Base-by-base conservation (phyloP, 495 filamentous ascomycete genomes). In the Podospora australis region DNA sequence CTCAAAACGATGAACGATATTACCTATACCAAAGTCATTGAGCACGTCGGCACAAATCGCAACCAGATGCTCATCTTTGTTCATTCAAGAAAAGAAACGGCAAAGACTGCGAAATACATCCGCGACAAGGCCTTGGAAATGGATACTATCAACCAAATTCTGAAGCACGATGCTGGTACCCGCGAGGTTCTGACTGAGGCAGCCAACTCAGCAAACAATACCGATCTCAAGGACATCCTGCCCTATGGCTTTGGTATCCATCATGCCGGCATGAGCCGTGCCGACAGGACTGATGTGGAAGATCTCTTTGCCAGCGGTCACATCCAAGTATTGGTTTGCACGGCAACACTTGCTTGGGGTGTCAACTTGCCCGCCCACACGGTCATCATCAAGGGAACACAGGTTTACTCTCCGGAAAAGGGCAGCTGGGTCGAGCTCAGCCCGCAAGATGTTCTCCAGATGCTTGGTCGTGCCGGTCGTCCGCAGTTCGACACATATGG, bases 21-120 rank as follows among this genome's bases (percentile, higher is more conserved):
- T 29, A 95, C 88, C 42, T 97, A 99, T 64, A 94, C 82, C 38
- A 99, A 99, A 63, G 90, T 97, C 16, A 78, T 99, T 51, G 92
- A 99, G 64, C 92, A 98, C 59, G 92, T 96, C 20, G 91, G 90
- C 1, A 79, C 82, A 43, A 83, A 91, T 50, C 78, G 83, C 47
- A 90, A 95, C 57, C 92, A 99, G 67, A 96, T 99, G 89, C 80
- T 99, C 35, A 91, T 99, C 41, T 99, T 99, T 56, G 92, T 97
- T 16, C 92, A 99, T 60, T 99, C 92, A 20, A 73, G 92, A 47
- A 99, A 99, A 63, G 92, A 99, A 60, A 99, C 92, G 0, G 89
- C 90, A 4, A 99, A 97, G 67, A 99, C 92, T 0, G 92, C 91
- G 5, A 88, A 85, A 65, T 96, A 95, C 63, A 87, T 99, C 58